phyloP scores from a whole-genome alignment of 2,329 filamentous ascomycete species.

The Grosmannia clavigera region DNA sequence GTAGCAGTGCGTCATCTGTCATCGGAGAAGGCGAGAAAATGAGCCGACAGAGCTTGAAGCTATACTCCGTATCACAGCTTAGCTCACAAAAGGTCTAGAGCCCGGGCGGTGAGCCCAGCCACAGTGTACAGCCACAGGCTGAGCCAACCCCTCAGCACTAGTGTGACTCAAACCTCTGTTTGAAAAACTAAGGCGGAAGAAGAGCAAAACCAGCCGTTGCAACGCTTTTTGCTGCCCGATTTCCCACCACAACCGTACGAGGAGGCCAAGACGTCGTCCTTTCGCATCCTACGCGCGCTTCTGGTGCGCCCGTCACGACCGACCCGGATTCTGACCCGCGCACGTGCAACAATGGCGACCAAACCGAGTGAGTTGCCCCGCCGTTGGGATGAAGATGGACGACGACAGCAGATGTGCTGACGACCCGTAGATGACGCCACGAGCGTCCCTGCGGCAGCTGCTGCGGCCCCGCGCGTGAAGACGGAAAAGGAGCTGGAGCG shows the following conservation, averaged over 20 bases:
- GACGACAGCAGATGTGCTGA: neutral
- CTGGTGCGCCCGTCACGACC: constrained; percentile 43
- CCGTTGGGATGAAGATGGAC: neutral
- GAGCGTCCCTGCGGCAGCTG: neutral
- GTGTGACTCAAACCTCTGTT: neutral
- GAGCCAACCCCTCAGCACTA: neutral
- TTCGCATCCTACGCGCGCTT: constrained; percentile 32
- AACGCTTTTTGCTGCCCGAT: neutral
- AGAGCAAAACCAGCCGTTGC: neutral
- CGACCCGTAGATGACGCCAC: neutral
- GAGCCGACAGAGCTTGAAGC: neutral
- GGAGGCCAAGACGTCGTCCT: constrained; percentile 16
- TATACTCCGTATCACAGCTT: neutral
- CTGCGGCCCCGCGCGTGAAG: constrained; percentile 33
- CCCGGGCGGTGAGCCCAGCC: neutral
- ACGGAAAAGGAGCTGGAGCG: constrained; percentile 56
- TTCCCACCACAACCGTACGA: neutral
- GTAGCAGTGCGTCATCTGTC: neutral
- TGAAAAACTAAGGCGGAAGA: neutral
- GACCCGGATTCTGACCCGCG: constrained; percentile 27
- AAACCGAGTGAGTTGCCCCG: constrained; percentile 28
- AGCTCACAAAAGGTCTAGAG: neutral
- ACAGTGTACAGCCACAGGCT: neutral
- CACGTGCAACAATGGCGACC: constrained; percentile 43
- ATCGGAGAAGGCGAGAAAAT: no score